phyloP scores from a whole-genome alignment of 768 basidiomycete genomes.

The Podaxis carcinomalis region DNA sequence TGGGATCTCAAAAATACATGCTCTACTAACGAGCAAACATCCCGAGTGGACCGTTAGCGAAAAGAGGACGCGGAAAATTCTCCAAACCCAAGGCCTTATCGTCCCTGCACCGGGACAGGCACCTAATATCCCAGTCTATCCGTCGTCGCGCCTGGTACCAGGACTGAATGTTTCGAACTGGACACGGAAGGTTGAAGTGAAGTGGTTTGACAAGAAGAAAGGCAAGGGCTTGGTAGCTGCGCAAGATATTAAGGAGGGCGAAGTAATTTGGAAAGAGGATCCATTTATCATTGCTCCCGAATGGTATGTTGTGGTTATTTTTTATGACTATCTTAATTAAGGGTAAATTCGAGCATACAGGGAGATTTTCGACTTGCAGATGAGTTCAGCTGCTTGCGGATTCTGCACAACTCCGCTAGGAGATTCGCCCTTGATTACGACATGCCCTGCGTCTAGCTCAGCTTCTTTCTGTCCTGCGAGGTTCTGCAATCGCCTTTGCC shows the following conservation, averaged over 20 bases:
- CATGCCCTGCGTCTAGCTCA: constrained; percentile 46
- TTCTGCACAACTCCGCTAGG: constrained; percentile 68
- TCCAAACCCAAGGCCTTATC: constrained; percentile 56
- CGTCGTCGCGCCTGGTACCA: constrained; percentile 60
- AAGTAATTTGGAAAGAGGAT: constrained; percentile 82
- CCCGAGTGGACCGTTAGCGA: constrained; percentile 81
- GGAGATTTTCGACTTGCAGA: constrained; percentile 74
- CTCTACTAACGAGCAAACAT: constrained; percentile 51
- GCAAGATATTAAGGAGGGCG: constrained; percentile 62
- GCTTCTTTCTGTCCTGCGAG: constrained; percentile 50
- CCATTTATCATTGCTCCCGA: constrained; percentile 80
- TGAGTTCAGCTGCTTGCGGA: constrained; percentile 55
- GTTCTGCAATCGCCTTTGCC: constrained; percentile 82
- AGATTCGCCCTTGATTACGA: constrained; percentile 40
- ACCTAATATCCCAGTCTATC: constrained; percentile 34
- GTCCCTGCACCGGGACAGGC: constrained; percentile 19
- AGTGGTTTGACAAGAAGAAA: constrained; percentile 62
- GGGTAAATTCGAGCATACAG: constrained; percentile 32
- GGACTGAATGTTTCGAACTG: constrained; percentile 59
- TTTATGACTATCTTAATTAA: neutral
- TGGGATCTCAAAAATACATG: constrained; percentile 71
- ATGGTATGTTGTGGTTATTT: constrained; percentile 41
- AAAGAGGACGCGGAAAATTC: constrained; percentile 70
- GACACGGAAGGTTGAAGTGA: constrained; percentile 61
- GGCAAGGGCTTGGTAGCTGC: constrained; percentile 83